Base-by-base conservation (phyloP, 2,329 filamentous ascomycete species). In the Fusarium anguioides region DNA sequence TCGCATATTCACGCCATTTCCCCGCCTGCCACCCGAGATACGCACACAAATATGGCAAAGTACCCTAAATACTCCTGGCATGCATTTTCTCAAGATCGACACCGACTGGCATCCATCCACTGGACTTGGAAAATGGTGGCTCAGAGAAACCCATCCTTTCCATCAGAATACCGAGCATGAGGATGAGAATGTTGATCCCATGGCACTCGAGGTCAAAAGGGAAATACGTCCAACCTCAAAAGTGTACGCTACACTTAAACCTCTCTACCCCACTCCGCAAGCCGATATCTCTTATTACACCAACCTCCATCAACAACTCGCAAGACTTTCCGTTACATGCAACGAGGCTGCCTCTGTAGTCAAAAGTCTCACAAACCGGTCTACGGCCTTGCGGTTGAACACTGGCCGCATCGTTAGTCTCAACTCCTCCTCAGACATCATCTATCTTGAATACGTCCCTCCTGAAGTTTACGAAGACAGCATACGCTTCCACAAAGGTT, bases 401-500 rank as follows among this genome's bases (percentile, higher is more conserved):
- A 66, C 64, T 39, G 75, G 75, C 3, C 68, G 68, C 15, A 64
- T 79, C 35, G 61, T 79, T 10, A 72, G 73, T 14, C 67, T 79
- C 15, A 72, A 71, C 35, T 60, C 56, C n/a, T 71, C 70, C 3
- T 61, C 63, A 7, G 78, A 80, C 29, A 57, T 79, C 9, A 52
- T 79, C 18, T 76, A 74, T 49, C 63, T 80, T 20, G 78, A 80
- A 37, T 80, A 80, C 48, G 56, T 79, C 9, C 73, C 75, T 6
- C 46, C 62, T 3, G 69, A 73, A 6, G 52, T 73, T 21, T 78
- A 75, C 46, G 66, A 74, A 42, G 64, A 57, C 12, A 68, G 69
- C 4, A 72, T 71, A 48, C 71, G 66, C 36, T 71, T 80, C 44
- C 64, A 64, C 11, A 65, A 70, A 48, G 37, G 64, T 7, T 59